A percentile compares a stretch with the other conserved stretches of the same genome.
phyloP scores from a whole-genome alignment of 495 filamentous ascomycete species.

The Pyronema omphalodes region DNA sequence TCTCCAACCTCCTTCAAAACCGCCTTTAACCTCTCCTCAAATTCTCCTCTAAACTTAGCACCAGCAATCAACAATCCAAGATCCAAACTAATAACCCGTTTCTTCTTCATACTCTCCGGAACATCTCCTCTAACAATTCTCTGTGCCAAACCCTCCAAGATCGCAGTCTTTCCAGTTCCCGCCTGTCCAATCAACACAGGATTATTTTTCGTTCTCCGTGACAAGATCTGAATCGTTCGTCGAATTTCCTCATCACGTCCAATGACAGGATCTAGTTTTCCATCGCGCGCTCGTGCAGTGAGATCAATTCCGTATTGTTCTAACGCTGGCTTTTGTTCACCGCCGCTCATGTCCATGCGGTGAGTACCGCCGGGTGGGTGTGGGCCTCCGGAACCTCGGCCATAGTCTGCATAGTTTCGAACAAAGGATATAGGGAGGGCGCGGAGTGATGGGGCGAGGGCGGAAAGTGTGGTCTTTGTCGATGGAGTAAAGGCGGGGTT shows the following conservation, averaged over 20 bases:
- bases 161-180: conserved; percentile 89
- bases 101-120: conserved; percentile 91
- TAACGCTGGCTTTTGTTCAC: conserved; percentile 60
- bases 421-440: conserved; percentile 19
- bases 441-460: neutral
- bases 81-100: conserved; percentile 70
- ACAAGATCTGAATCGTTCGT: conserved; percentile 83
- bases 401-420: conserved; percentile 44
- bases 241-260: conserved; percentile 82
- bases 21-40: conserved; percentile 77
- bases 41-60: conserved; percentile 88
- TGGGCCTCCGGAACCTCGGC: conserved; percentile 36
- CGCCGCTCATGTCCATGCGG: conserved; percentile 71
- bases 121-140: conserved; percentile 85
- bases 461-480: neutral
- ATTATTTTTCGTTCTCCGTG: conserved; percentile 89
- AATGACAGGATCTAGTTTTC: conserved; percentile 91
- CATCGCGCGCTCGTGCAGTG: conserved; percentile 65
- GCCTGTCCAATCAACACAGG: conserved; percentile 84
- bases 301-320: conserved; percentile 85
- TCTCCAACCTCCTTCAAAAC: conserved; percentile 83
- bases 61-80: conserved; percentile 85
- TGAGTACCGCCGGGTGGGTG: conserved; percentile 82
- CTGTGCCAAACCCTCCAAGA: conserved; percentile 80
- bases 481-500: neutral